A percentile compares a stretch with the other conserved stretches of the same genome.
Conservation (phyloP, 352 stramenopile genomes). For the Pythium pyrilobum region DNA sequence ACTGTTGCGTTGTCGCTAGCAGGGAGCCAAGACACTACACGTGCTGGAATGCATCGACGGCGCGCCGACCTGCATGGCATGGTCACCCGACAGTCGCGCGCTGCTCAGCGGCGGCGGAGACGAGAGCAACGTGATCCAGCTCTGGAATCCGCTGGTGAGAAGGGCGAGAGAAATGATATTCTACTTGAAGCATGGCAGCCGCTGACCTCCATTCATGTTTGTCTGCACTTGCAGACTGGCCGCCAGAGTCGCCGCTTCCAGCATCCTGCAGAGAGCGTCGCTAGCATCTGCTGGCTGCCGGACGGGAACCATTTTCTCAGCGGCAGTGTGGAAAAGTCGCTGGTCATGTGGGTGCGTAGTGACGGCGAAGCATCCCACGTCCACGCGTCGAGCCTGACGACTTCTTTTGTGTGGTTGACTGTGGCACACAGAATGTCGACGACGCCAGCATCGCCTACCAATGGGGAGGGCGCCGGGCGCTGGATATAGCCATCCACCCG, state of each 20-base stretch:
- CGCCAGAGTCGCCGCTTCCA: constrained; percentile 44
- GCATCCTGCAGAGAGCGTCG: constrained; percentile 46
- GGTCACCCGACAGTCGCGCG: constrained; percentile 53
- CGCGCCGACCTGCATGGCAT: constrained; percentile 49
- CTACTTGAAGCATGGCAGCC: too few relatives aligned
- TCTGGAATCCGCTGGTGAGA: constrained; percentile 64
- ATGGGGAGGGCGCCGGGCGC: constrained; percentile 55
- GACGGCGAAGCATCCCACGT: too few relatives aligned
- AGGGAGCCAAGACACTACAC: constrained; percentile 29
- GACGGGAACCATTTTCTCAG: constrained; percentile 58
- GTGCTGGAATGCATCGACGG: constrained; percentile 43
- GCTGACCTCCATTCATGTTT: background rate
- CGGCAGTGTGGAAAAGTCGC: constrained; percentile 64
- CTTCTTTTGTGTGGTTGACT: background rate
- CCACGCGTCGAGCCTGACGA: background rate
- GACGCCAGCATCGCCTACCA: constrained; percentile 48
- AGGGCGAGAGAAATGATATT: too few relatives aligned
- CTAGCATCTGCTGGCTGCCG: constrained; percentile 49
- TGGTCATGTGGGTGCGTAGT: constrained; percentile 67
- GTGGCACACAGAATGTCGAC: constrained; percentile 34
- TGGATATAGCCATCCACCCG: constrained; percentile 59
- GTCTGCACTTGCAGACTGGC: constrained; percentile 28
- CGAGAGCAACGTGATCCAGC: constrained; percentile 49
- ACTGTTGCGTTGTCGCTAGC: background rate
- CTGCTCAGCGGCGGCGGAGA: constrained; percentile 51